phyloP scores from a whole-genome alignment of 257 asterid species.

The Salvia miltiorrhiza region DNA sequence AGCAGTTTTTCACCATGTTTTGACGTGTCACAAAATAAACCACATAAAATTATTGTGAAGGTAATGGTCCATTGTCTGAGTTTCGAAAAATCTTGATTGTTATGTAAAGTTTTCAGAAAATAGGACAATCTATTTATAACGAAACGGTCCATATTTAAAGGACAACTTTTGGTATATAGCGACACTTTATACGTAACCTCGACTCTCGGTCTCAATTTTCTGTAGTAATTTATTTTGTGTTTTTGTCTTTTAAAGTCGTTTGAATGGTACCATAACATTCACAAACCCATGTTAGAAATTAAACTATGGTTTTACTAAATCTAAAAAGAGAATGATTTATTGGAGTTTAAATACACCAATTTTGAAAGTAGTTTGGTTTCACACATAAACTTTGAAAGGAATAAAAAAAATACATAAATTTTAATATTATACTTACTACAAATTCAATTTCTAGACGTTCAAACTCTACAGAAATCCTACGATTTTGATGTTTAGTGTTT shows the following conservation, averaged over 20 bases:
- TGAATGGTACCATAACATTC: no score
- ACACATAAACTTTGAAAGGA: no score
- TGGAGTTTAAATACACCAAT: no score
- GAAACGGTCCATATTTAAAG: background rate
- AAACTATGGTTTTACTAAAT: no score
- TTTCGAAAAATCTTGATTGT: background rate
- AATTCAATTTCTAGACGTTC: no score
- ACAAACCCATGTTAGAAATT: no score
- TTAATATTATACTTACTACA: no score
- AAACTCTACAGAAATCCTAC: no score
- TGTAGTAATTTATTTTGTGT: background rate
- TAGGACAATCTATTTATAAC: background rate
- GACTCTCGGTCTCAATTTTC: background rate
- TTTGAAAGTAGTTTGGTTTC: no score
- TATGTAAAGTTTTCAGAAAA: background rate
- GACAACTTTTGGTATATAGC: constrained; percentile 14
- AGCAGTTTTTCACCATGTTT: background rate
- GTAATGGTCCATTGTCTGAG: constrained; percentile 3
- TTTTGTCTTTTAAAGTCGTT: background rate
- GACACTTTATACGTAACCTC: constrained; percentile 6
- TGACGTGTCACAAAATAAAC: background rate
- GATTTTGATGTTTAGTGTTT: no score
- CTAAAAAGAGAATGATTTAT: no score
- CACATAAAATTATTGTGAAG: background rate
- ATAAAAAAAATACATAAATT: no score